Base-by-base conservation (phyloP, 257 asterid species). In the Solanum rostratum region DNA sequence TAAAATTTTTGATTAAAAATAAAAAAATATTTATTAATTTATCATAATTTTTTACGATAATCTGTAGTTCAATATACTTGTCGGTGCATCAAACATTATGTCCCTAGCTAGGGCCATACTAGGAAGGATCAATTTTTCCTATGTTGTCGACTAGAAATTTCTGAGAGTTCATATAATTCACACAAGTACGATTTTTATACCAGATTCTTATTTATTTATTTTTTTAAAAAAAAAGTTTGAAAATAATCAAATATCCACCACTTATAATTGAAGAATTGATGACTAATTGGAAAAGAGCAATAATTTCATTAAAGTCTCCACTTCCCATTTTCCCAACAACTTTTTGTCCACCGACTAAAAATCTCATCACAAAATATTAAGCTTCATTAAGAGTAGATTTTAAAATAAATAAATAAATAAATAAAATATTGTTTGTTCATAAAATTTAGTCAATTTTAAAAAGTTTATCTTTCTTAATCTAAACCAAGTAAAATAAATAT, bases 281-380 rank as follows among this genome's bases (percentile, higher is more conserved):
- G 49, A 33, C 7, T 15, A 66, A 8, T 33, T 24, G 76, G 5
- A 18, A 68, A 7, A 2, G 15, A 15, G 15, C 24, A 0, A 33
- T 33, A 65, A 66, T 18, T 68, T 16, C 74, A 66, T 66, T 66
- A 1, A 66, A 66, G 46, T 66, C 46, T 3, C 16, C 5, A 68
- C 24, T 68, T 68, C 49, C 76, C 37, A 33, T 68, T 55, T 60
- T 66, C 8, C 49, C 76, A 46, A 46, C 81, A 4, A 46, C 81
- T 74, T 74, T 74, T 46, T 46, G 81, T 46, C 81, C 81, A 74
- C 81, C 81, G 81, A 24, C 81, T 22, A 45, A 46, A 45, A 13
- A 2, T 29, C 18, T 29, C 73, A 29, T n/a, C 19, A 33, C 39
- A 33, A 3, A 1, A 30, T 15, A 66, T 65, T 14, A 63, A 57